Conservation (phyloP, 1,284 basidiomycete genomes). For the Dichomitus squalens region DNA sequence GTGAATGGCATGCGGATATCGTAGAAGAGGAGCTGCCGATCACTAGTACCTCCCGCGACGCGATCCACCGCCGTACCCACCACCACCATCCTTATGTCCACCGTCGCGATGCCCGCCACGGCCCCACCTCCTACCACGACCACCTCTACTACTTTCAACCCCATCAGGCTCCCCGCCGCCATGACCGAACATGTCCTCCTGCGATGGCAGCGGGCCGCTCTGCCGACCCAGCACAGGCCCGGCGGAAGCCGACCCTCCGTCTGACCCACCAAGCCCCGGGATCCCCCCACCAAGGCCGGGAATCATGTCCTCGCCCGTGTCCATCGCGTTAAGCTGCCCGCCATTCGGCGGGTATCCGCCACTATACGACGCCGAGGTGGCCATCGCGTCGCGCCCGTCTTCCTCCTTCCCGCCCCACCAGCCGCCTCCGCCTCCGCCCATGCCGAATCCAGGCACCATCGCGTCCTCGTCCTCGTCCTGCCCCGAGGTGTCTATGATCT, state of each 20-base stretch:
- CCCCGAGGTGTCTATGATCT: conserved; percentile 50
- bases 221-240: conserved; percentile 36
- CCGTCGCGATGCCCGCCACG: conserved; percentile 3
- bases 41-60: conserved; percentile 12
- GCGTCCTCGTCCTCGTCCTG: conserved; percentile 67
- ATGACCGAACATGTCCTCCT: conserved; percentile 45
- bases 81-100: neutral
- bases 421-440: conserved; percentile 17
- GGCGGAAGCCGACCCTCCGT: conserved; percentile 10
- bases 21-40: too few species aligned
- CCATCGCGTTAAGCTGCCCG: conserved; percentile 4
- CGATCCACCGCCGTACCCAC: conserved; percentile 4
- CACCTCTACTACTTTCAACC: neutral
- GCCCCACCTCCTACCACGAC: conserved; percentile 15
- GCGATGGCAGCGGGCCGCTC: conserved; percentile 39
- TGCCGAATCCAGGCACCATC: conserved; percentile 59
- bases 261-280: conserved; percentile 11
- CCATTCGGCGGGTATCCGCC: conserved; percentile 8
- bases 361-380: conserved; percentile 16
- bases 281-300: conserved; percentile 29
- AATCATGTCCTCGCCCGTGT: conserved; percentile 26
- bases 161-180: conserved; percentile 15
- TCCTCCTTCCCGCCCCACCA: conserved; percentile 23
- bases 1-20: too few species aligned
- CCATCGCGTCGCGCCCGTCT: conserved; percentile 13